These are phyloP conservation scores for Dionaea muscipula DNA, from an alignment of 179 eudicot genomes.

Conservation along the genomic window DNA sequence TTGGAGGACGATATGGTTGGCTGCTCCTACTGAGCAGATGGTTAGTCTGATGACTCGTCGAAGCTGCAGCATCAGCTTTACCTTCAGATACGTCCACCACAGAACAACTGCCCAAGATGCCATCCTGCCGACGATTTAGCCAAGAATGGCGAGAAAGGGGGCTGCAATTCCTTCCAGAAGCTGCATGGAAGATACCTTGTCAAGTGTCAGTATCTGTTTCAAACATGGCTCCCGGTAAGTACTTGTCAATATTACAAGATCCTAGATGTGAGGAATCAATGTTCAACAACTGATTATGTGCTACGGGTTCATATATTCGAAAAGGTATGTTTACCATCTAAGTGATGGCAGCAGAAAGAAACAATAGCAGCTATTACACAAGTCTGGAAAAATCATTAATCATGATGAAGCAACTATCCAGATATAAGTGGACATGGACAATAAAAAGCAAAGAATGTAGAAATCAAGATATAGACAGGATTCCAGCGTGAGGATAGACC, in stretches of 20 bases:
- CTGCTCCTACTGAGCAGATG: conserved; percentile 22
- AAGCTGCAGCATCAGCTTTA: conserved; percentile 12
- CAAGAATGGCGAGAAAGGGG: conserved; percentile 6
- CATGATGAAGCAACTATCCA: conserved; percentile 1
- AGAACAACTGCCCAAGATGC: conserved; percentile 23
- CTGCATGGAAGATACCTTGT: not conserved
- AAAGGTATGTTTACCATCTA: too few relatives aligned
- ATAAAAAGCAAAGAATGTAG: too few relatives aligned
- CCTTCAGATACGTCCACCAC: conserved; percentile 5
- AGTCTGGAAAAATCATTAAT: not conserved
- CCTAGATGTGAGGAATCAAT: too few relatives aligned
- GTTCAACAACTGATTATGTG: too few relatives aligned
- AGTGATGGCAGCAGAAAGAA: too few relatives aligned
- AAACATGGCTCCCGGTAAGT: too few relatives aligned
- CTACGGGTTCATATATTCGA: too few relatives aligned
- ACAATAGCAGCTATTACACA: too few relatives aligned
- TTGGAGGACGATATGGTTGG: conserved; percentile 31
- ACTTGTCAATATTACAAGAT: too few relatives aligned
- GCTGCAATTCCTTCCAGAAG: too few relatives aligned
- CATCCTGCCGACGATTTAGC: conserved; percentile 10
- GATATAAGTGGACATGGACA: not conserved
- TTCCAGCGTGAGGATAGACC: too few relatives aligned
- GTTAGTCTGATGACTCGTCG: conserved; percentile 13
- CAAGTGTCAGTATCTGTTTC: conserved; percentile 2
- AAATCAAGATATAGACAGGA: too few relatives aligned